Conservation (phyloP, 1,284 basidiomycete genomes). For the Paramarasmius palmivorus region DNA sequence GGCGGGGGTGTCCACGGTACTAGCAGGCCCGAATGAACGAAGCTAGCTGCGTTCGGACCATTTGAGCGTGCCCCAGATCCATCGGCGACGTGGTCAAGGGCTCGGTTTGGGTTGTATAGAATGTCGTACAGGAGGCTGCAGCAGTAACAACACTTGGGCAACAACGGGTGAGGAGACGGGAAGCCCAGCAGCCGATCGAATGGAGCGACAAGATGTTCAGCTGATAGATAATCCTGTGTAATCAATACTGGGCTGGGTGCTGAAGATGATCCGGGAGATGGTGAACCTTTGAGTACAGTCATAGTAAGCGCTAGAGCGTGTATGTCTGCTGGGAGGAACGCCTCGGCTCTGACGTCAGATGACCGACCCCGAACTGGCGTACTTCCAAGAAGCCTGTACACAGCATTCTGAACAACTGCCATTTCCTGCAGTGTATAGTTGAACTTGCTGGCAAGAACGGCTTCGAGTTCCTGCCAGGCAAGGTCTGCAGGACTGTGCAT, state of each 20-base stretch:
- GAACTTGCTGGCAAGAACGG: conserved; percentile 1
- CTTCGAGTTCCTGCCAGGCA: conserved; percentile 2
- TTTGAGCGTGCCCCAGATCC: neutral
- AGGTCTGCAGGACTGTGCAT: conserved; percentile 6
- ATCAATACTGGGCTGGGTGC: neutral
- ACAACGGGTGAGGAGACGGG: conserved; percentile 7
- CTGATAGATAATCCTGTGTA: neutral
- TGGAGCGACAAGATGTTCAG: conserved; percentile 1
- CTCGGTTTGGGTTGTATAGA: conserved; percentile 1
- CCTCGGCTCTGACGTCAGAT: neutral
- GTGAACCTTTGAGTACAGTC: conserved; percentile 3
- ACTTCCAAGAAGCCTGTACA: conserved; percentile 3
- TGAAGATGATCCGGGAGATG: neutral
- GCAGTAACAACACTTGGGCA: conserved; percentile 16
- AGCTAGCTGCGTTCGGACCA: neutral
- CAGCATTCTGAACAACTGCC: neutral
- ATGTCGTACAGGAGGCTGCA: conserved; percentile 16
- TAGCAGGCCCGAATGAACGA: conserved; percentile 9
- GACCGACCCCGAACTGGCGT: neutral
- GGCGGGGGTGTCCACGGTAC: conserved; percentile 19
- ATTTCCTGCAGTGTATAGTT: conserved; percentile 6
- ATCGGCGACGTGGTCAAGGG: neutral
- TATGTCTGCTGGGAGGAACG: neutral
- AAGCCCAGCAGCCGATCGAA: neutral
- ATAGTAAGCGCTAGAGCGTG: neutral